These are phyloP conservation scores for Chaetomium sp. DNA, from an alignment of 2,329 filamentous ascomycete genomes.

Conservation along the genomic window DNA sequence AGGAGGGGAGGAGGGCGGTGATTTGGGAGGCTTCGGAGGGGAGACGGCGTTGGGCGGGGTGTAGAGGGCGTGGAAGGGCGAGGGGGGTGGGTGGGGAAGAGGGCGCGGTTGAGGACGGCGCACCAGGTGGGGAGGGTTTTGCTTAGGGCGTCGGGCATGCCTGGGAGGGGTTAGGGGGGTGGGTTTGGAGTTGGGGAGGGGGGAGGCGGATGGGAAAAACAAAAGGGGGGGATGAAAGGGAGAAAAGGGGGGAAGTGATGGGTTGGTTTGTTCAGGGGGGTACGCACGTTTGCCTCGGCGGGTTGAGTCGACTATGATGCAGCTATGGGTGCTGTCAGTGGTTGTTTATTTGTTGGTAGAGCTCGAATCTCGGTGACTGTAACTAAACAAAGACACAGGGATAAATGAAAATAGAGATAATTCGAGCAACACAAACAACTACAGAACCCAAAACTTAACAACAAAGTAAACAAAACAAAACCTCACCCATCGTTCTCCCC, in stretches of 20 bases:
- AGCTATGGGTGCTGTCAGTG: conserved; percentile 45
- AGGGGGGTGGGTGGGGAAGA: conserved; percentile 63
- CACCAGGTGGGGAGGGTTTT: conserved; percentile 97
- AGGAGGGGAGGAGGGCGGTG: conserved; percentile 59
- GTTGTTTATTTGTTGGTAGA: background rate
- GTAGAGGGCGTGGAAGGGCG: conserved; percentile 55
- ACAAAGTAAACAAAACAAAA: conserved; percentile 28
- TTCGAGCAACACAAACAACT: background rate
- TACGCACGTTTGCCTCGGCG: conserved; percentile 77
- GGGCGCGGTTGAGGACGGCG: conserved; percentile 74
- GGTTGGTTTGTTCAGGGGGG: background rate
- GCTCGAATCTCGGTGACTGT: background rate
- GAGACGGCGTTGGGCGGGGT: conserved; percentile 74
- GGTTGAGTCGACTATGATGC: conserved; percentile 91
- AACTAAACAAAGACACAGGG: background rate
- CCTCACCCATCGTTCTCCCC: conserved; percentile 65
- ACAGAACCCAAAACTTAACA: background rate
- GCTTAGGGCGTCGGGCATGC: conserved; percentile 90
- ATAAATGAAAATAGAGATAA: background rate
- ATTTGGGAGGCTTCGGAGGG: conserved; percentile 80
- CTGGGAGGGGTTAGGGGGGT: conserved; percentile 42
- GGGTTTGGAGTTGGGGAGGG: background rate
- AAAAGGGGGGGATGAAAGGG: background rate
- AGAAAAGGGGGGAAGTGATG: background rate
- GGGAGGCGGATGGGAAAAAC: background rate